These are phyloP conservation scores for Thielaviopsis musarum DNA, from an alignment of 2,329 filamentous ascomycete species.

Conservation along the genomic window DNA sequence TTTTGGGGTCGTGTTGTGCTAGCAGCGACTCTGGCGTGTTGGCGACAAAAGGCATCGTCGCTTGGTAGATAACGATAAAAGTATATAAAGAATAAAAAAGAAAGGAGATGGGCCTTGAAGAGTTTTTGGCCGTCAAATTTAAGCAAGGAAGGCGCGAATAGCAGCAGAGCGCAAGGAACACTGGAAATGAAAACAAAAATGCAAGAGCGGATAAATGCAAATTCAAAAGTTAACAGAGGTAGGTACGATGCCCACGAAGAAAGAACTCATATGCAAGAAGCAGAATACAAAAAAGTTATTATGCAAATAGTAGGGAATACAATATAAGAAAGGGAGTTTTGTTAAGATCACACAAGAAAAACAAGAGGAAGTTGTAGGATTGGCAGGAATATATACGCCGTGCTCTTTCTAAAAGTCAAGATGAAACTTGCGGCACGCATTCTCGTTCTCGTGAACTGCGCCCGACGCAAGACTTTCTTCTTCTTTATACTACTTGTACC, in stretches of 20 bases:
- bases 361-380: background rate
- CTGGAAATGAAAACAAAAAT: too few species aligned
- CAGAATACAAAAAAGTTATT: too few species aligned
- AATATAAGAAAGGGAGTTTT: background rate
- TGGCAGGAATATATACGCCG: background rate
- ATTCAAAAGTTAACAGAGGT: too few species aligned
- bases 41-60: conserved; percentile 25
- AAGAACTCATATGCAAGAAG: too few species aligned
- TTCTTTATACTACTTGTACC: background rate
- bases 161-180: background rate
- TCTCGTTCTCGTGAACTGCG: background rate
- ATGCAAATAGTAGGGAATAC: background rate
- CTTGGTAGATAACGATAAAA: background rate
- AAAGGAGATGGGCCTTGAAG: background rate
- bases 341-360: background rate
- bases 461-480: background rate
- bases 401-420: background rate
- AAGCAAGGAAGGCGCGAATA: background rate
- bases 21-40: conserved; percentile 15
- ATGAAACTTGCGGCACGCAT: background rate
- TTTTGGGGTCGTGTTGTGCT: conserved; percentile 64
- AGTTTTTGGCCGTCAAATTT: too few species aligned
- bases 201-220: too few species aligned
- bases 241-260: too few species aligned
- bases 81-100: background rate